Base-by-base conservation (phyloP, 176 grass and related monocot genomes). In the Avena eriantha region DNA sequence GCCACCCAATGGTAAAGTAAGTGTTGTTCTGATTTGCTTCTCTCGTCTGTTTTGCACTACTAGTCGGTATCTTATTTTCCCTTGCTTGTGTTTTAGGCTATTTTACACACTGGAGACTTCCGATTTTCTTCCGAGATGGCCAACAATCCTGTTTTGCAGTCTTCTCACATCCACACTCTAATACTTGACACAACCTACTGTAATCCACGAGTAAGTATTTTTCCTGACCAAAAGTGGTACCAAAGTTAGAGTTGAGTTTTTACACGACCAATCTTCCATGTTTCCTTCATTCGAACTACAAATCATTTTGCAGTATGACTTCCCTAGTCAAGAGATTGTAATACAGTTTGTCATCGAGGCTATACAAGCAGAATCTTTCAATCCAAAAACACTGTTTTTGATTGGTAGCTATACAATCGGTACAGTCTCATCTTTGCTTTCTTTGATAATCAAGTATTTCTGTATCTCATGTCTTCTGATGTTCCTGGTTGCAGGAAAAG, bases 331-430 rank as follows among this genome's bases (percentile, higher is more conserved):
- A 86, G 96, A 94, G 56, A 84, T 69, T 66, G 92, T 95, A 57
- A 94, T 94, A 87, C 96, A 98, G 76, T 98, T 98, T 45, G 93
- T 98, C 45, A 95, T 95, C 16, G 93, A 98, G 79, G 96, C 96
- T 67, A 95, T 98, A 89, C 96, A 98, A 94, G 96, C 96, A 48
- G 93, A 98, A 84, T 90, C 92, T 50, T 98, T 98, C 87, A 98
- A 98, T 83, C 93, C 93, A 59, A 98, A 78, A 89, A 95, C 96
- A 84, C 85, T 98, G 26, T 94, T 98, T 84, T 91, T 98, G 49
- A 95, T 98, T 88, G 96, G 96, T 35, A 98, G 92, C 86, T 98
- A 98, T 66, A 98, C 96, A 61, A 95, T 98, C 80, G 96, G 96
- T 98, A 98, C 16, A 71, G 33, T 79, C 77, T 85, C 21, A 49